Percentiles rank a stretch among this genome's conserved stretches.
These are phyloP conservation scores for Verticillium isaacii DNA, from an alignment of 2,329 filamentous ascomycete genomes.

Conservation along the genomic window DNA sequence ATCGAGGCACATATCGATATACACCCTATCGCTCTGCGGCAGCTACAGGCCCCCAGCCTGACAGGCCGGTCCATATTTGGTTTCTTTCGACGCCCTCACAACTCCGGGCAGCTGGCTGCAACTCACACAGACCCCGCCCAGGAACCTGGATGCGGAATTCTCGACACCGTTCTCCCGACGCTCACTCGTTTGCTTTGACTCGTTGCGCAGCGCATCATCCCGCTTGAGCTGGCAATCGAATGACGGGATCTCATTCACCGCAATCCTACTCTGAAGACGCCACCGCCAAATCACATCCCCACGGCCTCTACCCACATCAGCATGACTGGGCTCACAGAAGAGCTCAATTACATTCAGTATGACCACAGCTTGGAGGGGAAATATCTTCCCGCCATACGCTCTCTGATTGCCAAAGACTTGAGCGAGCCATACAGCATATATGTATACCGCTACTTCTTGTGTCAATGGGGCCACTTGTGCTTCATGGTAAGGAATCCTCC, in stretches of 20 bases:
- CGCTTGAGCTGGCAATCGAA: background rate
- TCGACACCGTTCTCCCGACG: background rate
- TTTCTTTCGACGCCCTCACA: background rate
- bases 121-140: background rate
- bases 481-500: constrained; percentile 63
- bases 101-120: background rate
- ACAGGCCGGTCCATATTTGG: background rate
- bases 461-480: constrained; percentile 97
- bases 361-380: constrained; percentile 54
- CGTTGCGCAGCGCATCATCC: background rate
- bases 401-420: constrained; percentile 90
- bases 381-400: constrained; percentile 80
- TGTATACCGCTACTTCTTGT: constrained; percentile 96
- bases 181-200: background rate
- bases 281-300: background rate
- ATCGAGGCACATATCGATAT: background rate
- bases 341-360: constrained; percentile 43
- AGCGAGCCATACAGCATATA: constrained; percentile 99
- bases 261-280: background rate
- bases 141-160: background rate
- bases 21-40: background rate
- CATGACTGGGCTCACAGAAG: background rate
- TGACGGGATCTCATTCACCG: background rate
- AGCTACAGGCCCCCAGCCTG: background rate
- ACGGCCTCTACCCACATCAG: background rate